Evolutionary conservation across 2,329 filamentous ascomycete species (phyloP), one percentile per base, ranked within the genome.

Genomic region (Aulographum hederae): DNA sequence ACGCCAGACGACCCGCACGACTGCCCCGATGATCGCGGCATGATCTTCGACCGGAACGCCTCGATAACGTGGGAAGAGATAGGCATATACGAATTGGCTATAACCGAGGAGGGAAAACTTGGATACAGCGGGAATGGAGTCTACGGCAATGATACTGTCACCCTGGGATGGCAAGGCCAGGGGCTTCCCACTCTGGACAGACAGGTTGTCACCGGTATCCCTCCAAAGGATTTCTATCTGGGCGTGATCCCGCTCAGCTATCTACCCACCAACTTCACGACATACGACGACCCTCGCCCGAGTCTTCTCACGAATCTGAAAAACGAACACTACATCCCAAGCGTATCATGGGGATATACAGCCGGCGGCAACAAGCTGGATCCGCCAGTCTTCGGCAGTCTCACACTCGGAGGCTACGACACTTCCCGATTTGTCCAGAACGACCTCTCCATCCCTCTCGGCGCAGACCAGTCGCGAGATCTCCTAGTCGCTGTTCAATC

Each of bases 351-450:
- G 32, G 38, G 37, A 8, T 44, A 44, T 30, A 38, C 42, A 4
- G 42, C 42, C 35, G 35, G 32, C 29, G 37, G 17, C 36, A 40
- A 32, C 33, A 41, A 28, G 14, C 26, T 26, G 16, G 20, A 26
- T 25, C 35, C 33, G 25, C 14, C 16, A 23, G 31, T 34, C 11
- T 26, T 34, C 33, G 42, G 37, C 12, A 42, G 38, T 26, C 32
- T 45, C 11, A 43, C 39, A 10, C 32, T 45, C 3, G 43, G 43
- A n/a, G 43, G 43, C 6, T 44, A 43, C 31, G 42, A 45, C 31
- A 30, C 36, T 6, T 43, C 40, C 5, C 37, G 32, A 25, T 43
- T 40, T 30, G 33, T 25, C n/a, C 37, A 35, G 2, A 42, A 40
- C 30, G 32, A 39, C 11, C 28, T 44, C 18, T 19, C 33, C 30